These are phyloP conservation scores for Westerdykella sp. DNA, from an alignment of 2,329 filamentous ascomycete genomes.

Conservation along the genomic window DNA sequence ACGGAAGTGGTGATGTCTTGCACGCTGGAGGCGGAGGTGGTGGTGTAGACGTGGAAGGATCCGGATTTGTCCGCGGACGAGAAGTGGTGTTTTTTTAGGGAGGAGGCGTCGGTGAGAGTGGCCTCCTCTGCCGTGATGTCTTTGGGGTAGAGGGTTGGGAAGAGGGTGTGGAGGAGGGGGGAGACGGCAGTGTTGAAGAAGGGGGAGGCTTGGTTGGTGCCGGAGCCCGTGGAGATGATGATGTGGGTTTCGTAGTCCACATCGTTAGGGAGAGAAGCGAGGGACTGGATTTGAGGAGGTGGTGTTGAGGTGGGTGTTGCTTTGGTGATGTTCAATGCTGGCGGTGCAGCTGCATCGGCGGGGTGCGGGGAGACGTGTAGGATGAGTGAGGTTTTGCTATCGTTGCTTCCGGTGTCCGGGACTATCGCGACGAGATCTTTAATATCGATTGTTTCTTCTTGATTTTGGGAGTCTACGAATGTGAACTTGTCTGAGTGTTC, in stretches of 20 bases:
- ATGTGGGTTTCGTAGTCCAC: slow-evolving; percentile 34
- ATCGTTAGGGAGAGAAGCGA: background rate
- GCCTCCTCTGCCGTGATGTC: slow-evolving; percentile 47
- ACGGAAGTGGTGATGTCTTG: slow-evolving; percentile 52
- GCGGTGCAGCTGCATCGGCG: slow-evolving; percentile 5
- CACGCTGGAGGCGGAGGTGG: slow-evolving; percentile 58
- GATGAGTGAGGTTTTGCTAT: slow-evolving; percentile 6
- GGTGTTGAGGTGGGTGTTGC: slow-evolving; percentile 10
- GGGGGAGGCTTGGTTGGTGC: slow-evolving; percentile 34
- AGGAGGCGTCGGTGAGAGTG: slow-evolving; percentile 59
- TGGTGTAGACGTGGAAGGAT: slow-evolving; percentile 54
- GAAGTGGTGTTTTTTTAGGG: slow-evolving; percentile 52
- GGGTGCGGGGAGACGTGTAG: slow-evolving; percentile 8
- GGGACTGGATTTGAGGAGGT: background rate
- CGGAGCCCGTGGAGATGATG: slow-evolving; percentile 43
- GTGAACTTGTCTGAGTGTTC: slow-evolving; percentile 4
- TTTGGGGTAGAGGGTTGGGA: slow-evolving; percentile 21
- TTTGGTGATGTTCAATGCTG: slow-evolving; percentile 14
- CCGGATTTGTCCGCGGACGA: slow-evolving; percentile 11
- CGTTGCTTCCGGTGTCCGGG: slow-evolving; percentile 1
- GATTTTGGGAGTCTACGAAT: slow-evolving; percentile 8
- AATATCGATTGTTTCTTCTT: slow-evolving; percentile 7
- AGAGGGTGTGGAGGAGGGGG: slow-evolving; percentile 40
- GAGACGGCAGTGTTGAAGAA: slow-evolving; percentile 38
- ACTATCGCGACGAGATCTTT: slow-evolving; percentile 10